Percentiles rank a stretch among this genome's conserved stretches.
phyloP scores from a whole-genome alignment of 768 basidiomycete species.

The Amanita pallidorosea region DNA sequence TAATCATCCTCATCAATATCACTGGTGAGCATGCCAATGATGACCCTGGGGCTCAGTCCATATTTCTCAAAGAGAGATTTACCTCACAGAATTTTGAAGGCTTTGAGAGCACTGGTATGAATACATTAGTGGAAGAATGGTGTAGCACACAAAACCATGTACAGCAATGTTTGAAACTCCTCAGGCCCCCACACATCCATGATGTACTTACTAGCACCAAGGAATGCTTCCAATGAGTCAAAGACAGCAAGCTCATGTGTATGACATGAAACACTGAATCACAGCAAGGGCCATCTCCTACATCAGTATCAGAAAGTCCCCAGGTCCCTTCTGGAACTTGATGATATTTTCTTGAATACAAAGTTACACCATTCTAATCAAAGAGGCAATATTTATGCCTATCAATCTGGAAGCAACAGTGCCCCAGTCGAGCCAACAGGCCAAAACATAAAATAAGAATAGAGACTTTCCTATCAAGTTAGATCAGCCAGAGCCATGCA shows the following conservation, averaged over 20 bases:
- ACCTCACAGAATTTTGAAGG: not conserved
- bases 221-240: not conserved
- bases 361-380: not conserved
- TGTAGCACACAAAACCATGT: not conserved
- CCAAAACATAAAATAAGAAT: no score
- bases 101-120: not conserved
- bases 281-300: not conserved
- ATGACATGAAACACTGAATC: not conserved
- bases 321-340: not conserved
- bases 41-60: constrained; percentile 3
- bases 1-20: not conserved
- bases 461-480: no score
- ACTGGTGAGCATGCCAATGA: constrained; percentile 3
- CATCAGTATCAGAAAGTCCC: not conserved
- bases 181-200: constrained; percentile 4
- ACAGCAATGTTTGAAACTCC: constrained; percentile 4
- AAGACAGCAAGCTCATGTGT: constrained; percentile 6
- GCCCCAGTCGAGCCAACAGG: no score
- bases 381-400: not conserved
- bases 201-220: constrained; percentile 1
- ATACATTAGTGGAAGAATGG: not conserved
- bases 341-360: not conserved
- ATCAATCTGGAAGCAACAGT: no score
- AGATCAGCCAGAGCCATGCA: constrained; percentile 2
- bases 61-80: constrained; percentile 6